Base-by-base conservation (phyloP, 2,329 filamentous ascomycete genomes). In the Drechmeria coniospora region DNA sequence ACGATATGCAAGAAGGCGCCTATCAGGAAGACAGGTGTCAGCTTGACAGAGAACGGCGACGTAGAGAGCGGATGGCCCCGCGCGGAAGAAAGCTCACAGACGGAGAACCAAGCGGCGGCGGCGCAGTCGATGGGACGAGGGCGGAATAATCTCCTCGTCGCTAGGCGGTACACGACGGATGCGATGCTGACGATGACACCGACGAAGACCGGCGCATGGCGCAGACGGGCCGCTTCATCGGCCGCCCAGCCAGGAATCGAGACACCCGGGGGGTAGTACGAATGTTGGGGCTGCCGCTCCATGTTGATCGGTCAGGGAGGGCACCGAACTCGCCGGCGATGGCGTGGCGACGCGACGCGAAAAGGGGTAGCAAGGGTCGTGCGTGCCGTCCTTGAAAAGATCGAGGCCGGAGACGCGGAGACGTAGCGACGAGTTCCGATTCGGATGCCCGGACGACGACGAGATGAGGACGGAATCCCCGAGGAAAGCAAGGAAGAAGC, bases 1-100 rank as follows among this genome's bases (percentile, higher is more conserved):
- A 79, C 74, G 30, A 78, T 63, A 53, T 93, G 84, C 21, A 92
- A 61, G 39, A 65, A 71, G 2, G 71, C 74, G 40, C 68, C 71
- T 76, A 28, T 27, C 14, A n/a, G 22, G 5, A 11, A 6, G 16
- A 8, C 9, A 15, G 25, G 11, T 4, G 13, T 19, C 14, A 18
- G 16, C 18, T 10, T 20, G 7, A 20, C 18, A 20, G 18, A 20
- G 18, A 20, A 20, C n/a, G n/a, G n/a, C n/a, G n/a, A n/a, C n/a
- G n/a, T n/a, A n/a, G n/a, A n/a, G n/a, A n/a, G n/a, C n/a, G n/a
- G n/a, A n/a, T n/a, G n/a, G n/a, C n/a, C n/a, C n/a, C n/a, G n/a
- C n/a, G n/a, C n/a, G n/a, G n/a, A n/a, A n/a, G n/a, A n/a, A n/a
- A n/a, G 12, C 20, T 5, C 12, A 21, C 20, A 21, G 20, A 21